A percentile compares a stretch with the other conserved stretches of the same genome.
Conservation (phyloP, 176 grass and related monocot species). For the sorghum (Sorghum bicolor) region DNA sequence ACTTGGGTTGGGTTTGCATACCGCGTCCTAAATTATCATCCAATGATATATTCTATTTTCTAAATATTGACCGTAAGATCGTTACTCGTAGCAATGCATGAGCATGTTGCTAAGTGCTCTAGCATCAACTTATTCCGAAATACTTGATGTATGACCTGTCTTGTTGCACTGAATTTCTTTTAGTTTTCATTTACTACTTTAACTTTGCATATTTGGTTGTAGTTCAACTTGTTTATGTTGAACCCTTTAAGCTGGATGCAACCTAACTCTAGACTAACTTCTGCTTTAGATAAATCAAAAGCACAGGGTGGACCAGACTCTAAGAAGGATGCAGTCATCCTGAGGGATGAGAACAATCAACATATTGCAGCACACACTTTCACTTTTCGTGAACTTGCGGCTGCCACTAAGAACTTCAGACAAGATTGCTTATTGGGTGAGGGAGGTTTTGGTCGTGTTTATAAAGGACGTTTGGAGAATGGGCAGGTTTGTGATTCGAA, state of each 20-base stretch:
- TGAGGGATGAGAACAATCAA: conserved; percentile 57
- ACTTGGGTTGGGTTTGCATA: background rate
- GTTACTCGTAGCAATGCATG: background rate
- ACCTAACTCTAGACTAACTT: conserved; percentile 37
- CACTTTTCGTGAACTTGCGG: conserved; percentile 81
- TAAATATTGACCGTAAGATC: background rate
- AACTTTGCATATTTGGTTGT: background rate
- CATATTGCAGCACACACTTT: conserved; percentile 90
- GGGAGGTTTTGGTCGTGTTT: conserved; percentile 83
- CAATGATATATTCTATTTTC: background rate
- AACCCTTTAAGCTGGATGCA: conserved; percentile 10
- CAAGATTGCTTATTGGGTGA: conserved; percentile 88
- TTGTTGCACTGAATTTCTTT: background rate
- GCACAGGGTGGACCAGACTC: conserved; percentile 48
- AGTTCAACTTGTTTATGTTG: conserved; percentile 14
- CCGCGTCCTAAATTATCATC: background rate
- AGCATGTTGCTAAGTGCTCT: background rate
- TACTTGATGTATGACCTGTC: background rate
- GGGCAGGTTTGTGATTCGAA: conserved; percentile 65
- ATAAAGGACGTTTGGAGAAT: conserved; percentile 83
- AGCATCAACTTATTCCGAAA: background rate
- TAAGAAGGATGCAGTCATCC: conserved; percentile 63
- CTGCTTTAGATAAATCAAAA: conserved; percentile 71
- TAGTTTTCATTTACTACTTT: conserved; percentile 6
- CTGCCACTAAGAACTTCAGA: conserved; percentile 76